A percentile compares a stretch with the other conserved stretches of the same genome.
Evolutionary conservation across 2,329 filamentous ascomycete species (phyloP).

Genomic region (Colletotrichum melonis): DNA sequence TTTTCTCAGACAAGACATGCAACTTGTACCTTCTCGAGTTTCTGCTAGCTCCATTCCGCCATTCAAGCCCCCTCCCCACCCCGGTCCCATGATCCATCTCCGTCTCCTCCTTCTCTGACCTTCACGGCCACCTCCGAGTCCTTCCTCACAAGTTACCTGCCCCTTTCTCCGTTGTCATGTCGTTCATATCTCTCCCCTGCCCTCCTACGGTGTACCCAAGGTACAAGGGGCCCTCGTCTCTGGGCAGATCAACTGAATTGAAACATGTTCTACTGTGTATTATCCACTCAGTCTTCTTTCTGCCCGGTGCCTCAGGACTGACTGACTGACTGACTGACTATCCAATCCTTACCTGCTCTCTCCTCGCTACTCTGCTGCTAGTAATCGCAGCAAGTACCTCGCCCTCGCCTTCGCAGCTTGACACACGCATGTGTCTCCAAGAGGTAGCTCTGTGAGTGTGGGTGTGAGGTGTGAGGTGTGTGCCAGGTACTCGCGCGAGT

Average conservation of each 20-base stretch:
- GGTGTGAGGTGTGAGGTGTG: neutral
- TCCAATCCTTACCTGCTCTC: conserved; percentile 7
- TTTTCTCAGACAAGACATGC: neutral
- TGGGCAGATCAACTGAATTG: conserved; percentile 27
- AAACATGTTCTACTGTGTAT: conserved; percentile 32
- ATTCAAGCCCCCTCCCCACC: neutral
- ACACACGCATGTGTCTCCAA: conserved; percentile 2
- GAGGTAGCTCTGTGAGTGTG: neutral
- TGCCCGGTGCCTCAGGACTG: conserved; percentile 18
- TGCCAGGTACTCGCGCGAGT: neutral
- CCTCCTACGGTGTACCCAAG: neutral
- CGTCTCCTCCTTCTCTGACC: neutral
- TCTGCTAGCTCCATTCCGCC: neutral
- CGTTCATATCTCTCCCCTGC: neutral
- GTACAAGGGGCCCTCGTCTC: conserved; percentile 7
- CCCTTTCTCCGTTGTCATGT: neutral
- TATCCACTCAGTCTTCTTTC: conserved; percentile 16
- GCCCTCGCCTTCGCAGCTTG: neutral
- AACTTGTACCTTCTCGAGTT: neutral
- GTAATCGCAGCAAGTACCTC: neutral
- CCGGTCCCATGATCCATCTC: too few species aligned
- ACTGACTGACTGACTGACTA: conserved; percentile 6
- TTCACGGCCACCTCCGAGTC: too few species aligned
- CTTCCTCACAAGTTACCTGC: neutral
- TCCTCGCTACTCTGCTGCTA: neutral